These are phyloP conservation scores for Atkinsonella texensis DNA, from an alignment of 2,329 filamentous ascomycete genomes.

Conservation along the genomic window DNA sequence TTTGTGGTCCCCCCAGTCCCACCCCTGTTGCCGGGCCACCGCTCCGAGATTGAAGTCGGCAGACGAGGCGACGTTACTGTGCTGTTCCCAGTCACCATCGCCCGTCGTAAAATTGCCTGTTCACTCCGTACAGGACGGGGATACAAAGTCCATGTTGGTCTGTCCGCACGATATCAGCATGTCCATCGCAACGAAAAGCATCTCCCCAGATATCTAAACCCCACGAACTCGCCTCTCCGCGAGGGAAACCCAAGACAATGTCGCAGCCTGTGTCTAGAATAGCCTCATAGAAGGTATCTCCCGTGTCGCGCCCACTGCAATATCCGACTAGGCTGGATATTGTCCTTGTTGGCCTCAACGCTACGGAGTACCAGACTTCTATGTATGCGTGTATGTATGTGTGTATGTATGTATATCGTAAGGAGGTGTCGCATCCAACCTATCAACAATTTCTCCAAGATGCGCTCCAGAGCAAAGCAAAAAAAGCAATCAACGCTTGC, in stretches of 20 bases:
- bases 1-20: too few species aligned
- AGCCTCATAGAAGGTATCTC: neutral
- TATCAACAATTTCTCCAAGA: too few species aligned
- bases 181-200: too few species aligned
- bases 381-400: too few species aligned
- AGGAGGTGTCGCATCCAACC: neutral
- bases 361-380: too few species aligned
- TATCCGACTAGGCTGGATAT: too few species aligned
- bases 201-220: too few species aligned
- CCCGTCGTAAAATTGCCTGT: neutral
- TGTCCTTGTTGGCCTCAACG: too few species aligned
- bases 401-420: too few species aligned
- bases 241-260: neutral
- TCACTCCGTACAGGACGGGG: neutral
- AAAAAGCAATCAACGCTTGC: neutral
- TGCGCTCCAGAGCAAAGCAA: neutral
- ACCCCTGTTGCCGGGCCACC: constrained; percentile 7
- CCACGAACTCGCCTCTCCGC: neutral
- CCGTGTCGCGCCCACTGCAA: neutral
- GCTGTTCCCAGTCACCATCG: too few species aligned
- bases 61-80: too few species aligned
- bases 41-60: constrained; percentile 4
- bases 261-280: neutral
- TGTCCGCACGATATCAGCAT: too few species aligned
- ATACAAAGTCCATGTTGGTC: neutral